Evolutionary conservation across 768 basidiomycete species (phyloP).

Genomic region (Russula ochroleuca): DNA sequence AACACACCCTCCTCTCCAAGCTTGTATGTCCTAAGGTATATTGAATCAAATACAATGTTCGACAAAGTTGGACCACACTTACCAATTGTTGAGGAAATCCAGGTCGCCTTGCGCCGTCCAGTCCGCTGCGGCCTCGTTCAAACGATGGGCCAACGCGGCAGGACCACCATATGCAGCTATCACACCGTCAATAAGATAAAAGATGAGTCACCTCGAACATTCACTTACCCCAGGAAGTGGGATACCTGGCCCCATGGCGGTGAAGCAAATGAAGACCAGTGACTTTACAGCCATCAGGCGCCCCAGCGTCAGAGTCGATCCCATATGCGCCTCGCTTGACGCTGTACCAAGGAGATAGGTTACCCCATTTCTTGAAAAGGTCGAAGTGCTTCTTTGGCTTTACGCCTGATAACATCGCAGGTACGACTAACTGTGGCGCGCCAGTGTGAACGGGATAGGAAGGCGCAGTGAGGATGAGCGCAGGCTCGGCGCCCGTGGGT

Average conservation of each 20-base stretch:
- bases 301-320: slow-evolving; percentile 62
- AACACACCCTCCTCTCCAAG: slow-evolving; percentile 76
- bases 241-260: slow-evolving; percentile 72
- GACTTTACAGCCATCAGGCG: slow-evolving; percentile 64
- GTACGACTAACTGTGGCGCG: slow-evolving; percentile 58
- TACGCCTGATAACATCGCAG: slow-evolving; percentile 35
- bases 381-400: slow-evolving; percentile 46
- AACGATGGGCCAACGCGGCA: slow-evolving; percentile 49
- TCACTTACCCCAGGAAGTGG: slow-evolving; percentile 58
- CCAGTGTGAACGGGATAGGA: slow-evolving; percentile 75
- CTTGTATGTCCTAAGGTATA: slow-evolving; percentile 67
- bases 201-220: background rate
- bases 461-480: slow-evolving; percentile 66
- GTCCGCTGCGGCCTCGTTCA: slow-evolving; percentile 49
- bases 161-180: slow-evolving; percentile 61
- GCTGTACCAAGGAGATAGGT: slow-evolving; percentile 83
- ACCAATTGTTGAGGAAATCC: slow-evolving; percentile 82
- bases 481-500: slow-evolving; percentile 76
- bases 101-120: slow-evolving; percentile 67
- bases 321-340: slow-evolving; percentile 64
- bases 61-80: slow-evolving; percentile 28
- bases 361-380: slow-evolving; percentile 77
- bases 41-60: background rate
- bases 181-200: slow-evolving; percentile 7
- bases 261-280: slow-evolving; percentile 78